These are phyloP conservation scores for Conticribra weissflogii DNA, from an alignment of 108 stramenopile genomes.

Conservation along the genomic window DNA sequence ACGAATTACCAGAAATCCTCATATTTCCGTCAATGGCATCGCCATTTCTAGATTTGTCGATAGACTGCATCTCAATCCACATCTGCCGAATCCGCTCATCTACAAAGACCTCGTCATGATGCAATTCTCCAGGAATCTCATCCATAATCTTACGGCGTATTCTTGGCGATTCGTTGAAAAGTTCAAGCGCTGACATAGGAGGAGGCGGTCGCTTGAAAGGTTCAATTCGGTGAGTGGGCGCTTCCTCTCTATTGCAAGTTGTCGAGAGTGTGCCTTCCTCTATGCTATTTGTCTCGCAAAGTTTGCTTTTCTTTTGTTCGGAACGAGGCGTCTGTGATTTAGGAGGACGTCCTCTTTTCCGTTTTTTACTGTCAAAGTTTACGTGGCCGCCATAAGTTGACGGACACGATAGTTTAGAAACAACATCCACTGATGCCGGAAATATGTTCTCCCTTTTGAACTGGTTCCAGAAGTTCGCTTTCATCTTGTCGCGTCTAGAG, in stretches of 20 bases:
- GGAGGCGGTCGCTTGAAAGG: not conserved
- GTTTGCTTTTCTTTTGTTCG: not conserved
- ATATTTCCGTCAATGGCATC: not conserved
- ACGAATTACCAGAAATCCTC: not conserved
- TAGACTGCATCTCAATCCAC: constrained; percentile 10
- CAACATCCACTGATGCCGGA: not conserved
- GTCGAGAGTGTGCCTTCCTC: not conserved
- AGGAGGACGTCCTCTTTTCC: not conserved
- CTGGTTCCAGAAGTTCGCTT: too few relatives aligned
- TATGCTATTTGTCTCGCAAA: too few relatives aligned
- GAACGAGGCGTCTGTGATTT: not conserved
- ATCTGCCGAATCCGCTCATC: constrained; percentile 7
- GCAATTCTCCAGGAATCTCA: constrained; percentile 16
- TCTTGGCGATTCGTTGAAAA: constrained; percentile 5
- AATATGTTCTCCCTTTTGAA: not conserved
- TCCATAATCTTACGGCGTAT: constrained; percentile 8
- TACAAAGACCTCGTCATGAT: constrained; percentile 36
- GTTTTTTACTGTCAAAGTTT: not conserved
- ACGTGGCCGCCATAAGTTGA: not conserved
- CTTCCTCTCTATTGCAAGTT: not conserved
- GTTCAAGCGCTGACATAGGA: constrained; percentile 9
- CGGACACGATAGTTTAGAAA: not conserved
- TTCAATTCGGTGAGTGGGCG: not conserved
- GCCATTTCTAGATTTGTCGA: not conserved
- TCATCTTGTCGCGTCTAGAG: not conserved